phyloP scores from a whole-genome alignment of 1,284 basidiomycete genomes.

The Austropuccinia psidii region DNA sequence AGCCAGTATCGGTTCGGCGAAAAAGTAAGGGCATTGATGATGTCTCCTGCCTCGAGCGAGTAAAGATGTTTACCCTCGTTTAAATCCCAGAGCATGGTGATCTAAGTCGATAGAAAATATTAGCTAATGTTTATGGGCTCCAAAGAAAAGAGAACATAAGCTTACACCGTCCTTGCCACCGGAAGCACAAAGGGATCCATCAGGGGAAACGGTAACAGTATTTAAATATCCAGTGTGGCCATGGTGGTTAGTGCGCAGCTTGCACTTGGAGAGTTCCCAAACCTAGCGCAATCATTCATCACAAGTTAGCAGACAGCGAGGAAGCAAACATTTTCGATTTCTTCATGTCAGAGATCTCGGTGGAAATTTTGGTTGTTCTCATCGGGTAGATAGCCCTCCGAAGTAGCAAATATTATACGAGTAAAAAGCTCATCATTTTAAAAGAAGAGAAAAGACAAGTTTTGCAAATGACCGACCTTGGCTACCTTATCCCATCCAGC shows the following conservation, averaged over 20 bases:
- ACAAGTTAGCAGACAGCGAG: background rate
- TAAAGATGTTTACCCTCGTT: constrained; percentile 99
- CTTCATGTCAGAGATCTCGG: constrained; percentile 64
- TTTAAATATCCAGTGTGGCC: constrained; percentile 99
- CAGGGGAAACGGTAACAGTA: constrained; percentile 96
- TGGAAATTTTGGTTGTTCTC: constrained; percentile 61
- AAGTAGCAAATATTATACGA: constrained; percentile 65
- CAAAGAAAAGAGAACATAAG: background rate
- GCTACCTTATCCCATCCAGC: constrained; percentile 99
- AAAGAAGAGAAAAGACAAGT: constrained; percentile 29
- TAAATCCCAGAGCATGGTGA: constrained; percentile 99
- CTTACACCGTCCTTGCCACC: constrained; percentile 85
- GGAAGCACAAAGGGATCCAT: constrained; percentile 97
- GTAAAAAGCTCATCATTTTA: constrained; percentile 53
- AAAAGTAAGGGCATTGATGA: constrained; percentile 99
- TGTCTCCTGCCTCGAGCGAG: constrained; percentile 96
- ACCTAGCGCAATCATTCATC: constrained; percentile 58
- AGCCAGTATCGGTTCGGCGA: constrained; percentile 99
- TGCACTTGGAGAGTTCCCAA: constrained; percentile 99
- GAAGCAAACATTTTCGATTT: background rate
- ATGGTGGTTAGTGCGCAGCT: constrained; percentile 99
- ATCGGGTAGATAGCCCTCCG: constrained; percentile 61
- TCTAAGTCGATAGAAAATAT: constrained; percentile 45
- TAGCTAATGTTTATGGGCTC: background rate
- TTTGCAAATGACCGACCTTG: constrained; percentile 63